Evolutionary conservation across 1,139 yeast genomes (phyloP), one percentile per base, ranked within the genome.

Genomic region (Dujonia santamariae): DNA sequence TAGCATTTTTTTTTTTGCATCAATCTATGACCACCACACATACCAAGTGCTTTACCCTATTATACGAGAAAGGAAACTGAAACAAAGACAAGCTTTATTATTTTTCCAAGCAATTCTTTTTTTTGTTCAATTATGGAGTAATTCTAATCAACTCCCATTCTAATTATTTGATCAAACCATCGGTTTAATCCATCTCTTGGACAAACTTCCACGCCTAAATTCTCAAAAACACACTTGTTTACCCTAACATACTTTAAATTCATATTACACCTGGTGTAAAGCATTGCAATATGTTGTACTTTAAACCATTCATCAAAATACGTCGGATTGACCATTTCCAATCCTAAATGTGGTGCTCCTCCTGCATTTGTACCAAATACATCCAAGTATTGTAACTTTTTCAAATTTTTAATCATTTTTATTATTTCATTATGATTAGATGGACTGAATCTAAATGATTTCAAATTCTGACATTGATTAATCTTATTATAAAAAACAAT

Each of bases 301-400:
- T 75, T 64, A 41, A 64, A 62, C 82, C 83, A 78, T 37, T 72
- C 74, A 47, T 77, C 82, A 44, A 67, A 67, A 2, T 78, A 60
- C 2, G 75, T 74, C 3, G 79, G 79, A 46, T 75, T 76, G 3
- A 63, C 58, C 56, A 69, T 72, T 12, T 75, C 79, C 18, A 73
- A 50, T 0, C 81, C 83, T 58, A 76, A 62, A 48, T 75, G 77
- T 4, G 76, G 76, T 0, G 72, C 61, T 1, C 79, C 80, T 3
- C 78, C 78, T 0, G 80, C 71, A 17, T 67, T 64, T 15, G 64
- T 51, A 0, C 81, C 82, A 39, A 71, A 65, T 1, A 77, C 51
- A 47, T 73, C 75, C n/a, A 77, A 47, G 28, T 50, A 59, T 17
- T 44, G 42, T 30, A 78, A 48, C 0, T 44, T 40, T 1, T 61